Evolutionary conservation across 345 rosid genomes (phyloP).

Genomic region (Euphorbia peplus): DNA sequence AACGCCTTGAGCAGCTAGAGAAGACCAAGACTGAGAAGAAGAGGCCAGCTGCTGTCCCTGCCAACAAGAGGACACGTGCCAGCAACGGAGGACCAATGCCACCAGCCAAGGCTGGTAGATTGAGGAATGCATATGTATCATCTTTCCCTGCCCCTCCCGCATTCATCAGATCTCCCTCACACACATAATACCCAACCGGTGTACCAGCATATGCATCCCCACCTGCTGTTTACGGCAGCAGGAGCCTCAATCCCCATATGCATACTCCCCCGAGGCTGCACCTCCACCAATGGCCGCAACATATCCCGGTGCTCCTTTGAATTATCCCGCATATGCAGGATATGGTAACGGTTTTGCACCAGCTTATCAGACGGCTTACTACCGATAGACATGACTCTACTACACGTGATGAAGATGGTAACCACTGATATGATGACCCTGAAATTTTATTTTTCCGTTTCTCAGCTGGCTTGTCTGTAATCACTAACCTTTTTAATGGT

Average conservation of each 20-base stretch:
- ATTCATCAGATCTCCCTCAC: conserved; percentile 80
- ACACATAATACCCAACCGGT: conserved; percentile 60
- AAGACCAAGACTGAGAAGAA: conserved; percentile 89
- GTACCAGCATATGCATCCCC: conserved; percentile 68
- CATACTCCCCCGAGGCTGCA: conserved; percentile 62
- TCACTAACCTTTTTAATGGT: conserved; percentile 72
- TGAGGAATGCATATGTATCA: conserved; percentile 86
- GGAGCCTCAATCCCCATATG: conserved; percentile 56
- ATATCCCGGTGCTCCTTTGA: conserved; percentile 57
- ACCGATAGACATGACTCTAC: conserved; percentile 62
- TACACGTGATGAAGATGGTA: conserved; percentile 55
- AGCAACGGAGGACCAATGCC: conserved; percentile 95
- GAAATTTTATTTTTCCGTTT: conserved; percentile 36
- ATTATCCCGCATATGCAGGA: conserved; percentile 55
- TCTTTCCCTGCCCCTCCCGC: conserved; percentile 79
- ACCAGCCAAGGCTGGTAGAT: conserved; percentile 97
- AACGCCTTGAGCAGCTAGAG: conserved; percentile 97
- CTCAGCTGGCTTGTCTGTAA: conserved; percentile 61
- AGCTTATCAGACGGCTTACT: conserved; percentile 81
- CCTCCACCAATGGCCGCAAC: conserved; percentile 45
- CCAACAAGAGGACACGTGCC: conserved; percentile 88
- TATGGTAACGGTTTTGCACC: conserved; percentile 58
- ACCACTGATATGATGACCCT: conserved; percentile 69
- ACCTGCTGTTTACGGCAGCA: conserved; percentile 53
- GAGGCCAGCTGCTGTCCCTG: conserved; percentile 74